These are phyloP conservation scores for Porcisia deanei DNA, from an alignment of 208 protist genomes.

Conservation along the genomic window DNA sequence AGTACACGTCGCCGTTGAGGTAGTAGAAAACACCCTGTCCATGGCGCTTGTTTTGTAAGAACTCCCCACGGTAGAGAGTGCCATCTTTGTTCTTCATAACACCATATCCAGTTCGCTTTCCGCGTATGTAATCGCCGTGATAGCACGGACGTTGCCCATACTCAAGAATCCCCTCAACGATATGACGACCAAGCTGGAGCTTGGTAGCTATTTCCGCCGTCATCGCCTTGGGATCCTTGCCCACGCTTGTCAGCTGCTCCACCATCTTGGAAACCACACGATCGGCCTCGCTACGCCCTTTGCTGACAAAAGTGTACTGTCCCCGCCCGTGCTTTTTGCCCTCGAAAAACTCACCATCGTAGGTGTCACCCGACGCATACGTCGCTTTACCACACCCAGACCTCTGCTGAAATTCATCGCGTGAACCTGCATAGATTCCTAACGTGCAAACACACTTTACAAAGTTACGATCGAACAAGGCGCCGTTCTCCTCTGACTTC, in stretches of 20 bases:
- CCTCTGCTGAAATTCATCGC: conserved; percentile 91
- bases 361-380: conserved; percentile 83
- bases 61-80: conserved; percentile 92
- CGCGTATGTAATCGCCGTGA: conserved; percentile 85
- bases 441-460: conserved; percentile 75
- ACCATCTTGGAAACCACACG: conserved; percentile 69
- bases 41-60: conserved; percentile 86
- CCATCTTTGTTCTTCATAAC: conserved; percentile 93
- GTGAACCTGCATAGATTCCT: conserved; percentile 86
- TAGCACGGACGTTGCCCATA: conserved; percentile 85
- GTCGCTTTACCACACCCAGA: conserved; percentile 83
- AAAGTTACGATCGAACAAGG: conserved; percentile 70
- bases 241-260: conserved; percentile 43
- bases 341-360: conserved; percentile 91
- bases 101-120: conserved; percentile 74
- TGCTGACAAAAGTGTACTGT: conserved; percentile 73
- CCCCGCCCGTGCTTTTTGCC: conserved; percentile 89
- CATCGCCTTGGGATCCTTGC: conserved; percentile 31
- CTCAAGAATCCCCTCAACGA: conserved; percentile 65
- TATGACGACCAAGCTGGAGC: conserved; percentile 60
- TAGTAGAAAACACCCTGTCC: conserved; percentile 93
- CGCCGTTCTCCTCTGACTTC: conserved; percentile 56
- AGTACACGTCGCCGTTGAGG: conserved; percentile 91
- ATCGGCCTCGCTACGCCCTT: conserved; percentile 76
- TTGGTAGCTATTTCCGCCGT: conserved; percentile 38